phyloP scores from a whole-genome alignment of 306 rosid species.

The Cucumis hystrix region DNA sequence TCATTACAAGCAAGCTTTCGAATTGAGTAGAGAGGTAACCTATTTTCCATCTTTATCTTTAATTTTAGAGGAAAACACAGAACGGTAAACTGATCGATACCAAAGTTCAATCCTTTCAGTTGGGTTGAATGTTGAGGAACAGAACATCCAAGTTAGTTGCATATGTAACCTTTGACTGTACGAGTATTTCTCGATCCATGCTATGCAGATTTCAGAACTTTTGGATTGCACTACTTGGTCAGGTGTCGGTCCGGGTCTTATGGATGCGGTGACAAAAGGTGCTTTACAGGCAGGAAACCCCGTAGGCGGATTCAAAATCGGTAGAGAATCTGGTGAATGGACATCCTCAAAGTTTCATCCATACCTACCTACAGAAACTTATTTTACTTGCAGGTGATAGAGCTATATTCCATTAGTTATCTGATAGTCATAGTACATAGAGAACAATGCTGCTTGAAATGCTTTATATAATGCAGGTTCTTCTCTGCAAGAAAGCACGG shows the following conservation, averaged over 20 bases:
- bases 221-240: conserved; percentile 86
- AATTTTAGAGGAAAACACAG: neutral
- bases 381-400: conserved; percentile 73
- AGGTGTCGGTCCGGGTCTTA: conserved; percentile 87
- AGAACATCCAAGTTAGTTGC: neutral
- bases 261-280: conserved; percentile 91
- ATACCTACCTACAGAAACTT: conserved; percentile 57
- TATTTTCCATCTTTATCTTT: neutral
- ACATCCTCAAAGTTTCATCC: conserved; percentile 66
- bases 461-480: conserved; percentile 41
- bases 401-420: neutral
- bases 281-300: conserved; percentile 60
- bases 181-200: neutral
- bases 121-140: neutral
- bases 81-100: neutral
- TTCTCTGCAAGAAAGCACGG: conserved; percentile 98
- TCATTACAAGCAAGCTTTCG: conserved; percentile 53
- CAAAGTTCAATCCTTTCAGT: neutral
- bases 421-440: neutral
- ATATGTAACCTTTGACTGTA: neutral
- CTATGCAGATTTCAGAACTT: conserved; percentile 55
- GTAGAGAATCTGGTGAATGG: conserved; percentile 81
- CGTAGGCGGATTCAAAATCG: conserved; percentile 83
- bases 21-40: conserved; percentile 60
- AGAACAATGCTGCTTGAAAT: neutral